Percentiles rank a stretch among this genome's conserved stretches.
phyloP scores from a whole-genome alignment of 345 rosid species.

The Bruguiera gymnorhiza region DNA sequence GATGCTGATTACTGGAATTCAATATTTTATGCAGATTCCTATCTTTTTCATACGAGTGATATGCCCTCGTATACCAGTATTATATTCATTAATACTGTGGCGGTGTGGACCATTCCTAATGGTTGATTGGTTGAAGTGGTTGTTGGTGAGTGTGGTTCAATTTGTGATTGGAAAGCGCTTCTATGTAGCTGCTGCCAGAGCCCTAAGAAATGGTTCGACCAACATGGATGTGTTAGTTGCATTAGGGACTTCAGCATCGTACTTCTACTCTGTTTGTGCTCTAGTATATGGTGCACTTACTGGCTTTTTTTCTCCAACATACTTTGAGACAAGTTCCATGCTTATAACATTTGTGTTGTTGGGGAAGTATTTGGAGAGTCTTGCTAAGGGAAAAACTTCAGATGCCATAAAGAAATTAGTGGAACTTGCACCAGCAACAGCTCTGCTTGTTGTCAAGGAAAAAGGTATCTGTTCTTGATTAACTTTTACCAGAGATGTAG shows the following conservation, averaged over 20 bases:
- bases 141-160: slow-evolving; percentile 81
- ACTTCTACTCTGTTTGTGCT: slow-evolving; percentile 93
- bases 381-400: slow-evolving; percentile 97
- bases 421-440: slow-evolving; percentile 95
- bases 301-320: slow-evolving; percentile 93
- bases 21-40: slow-evolving; percentile 66
- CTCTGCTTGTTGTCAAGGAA: slow-evolving; percentile 72
- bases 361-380: slow-evolving; percentile 94
- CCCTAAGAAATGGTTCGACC: slow-evolving; percentile 96
- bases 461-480: slow-evolving; percentile 43
- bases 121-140: slow-evolving; percentile 99
- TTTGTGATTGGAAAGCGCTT: slow-evolving; percentile 97
- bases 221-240: slow-evolving; percentile 99
- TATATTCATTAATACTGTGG: slow-evolving; percentile 73
- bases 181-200: slow-evolving; percentile 93
- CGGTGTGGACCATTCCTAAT: slow-evolving; percentile 92
- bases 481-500: neutral
- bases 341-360: slow-evolving; percentile 91
- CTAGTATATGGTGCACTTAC: slow-evolving; percentile 91
- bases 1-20: slow-evolving; percentile 19
- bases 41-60: slow-evolving; percentile 83
- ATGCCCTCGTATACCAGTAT: slow-evolving; percentile 77
- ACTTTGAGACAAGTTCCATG: slow-evolving; percentile 99
- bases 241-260: slow-evolving; percentile 90
- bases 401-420: slow-evolving; percentile 98